A percentile compares a stretch with the other conserved stretches of the same genome.
Conservation (phyloP, 176 grass and related monocot species). For the Cymbopogon citratus region DNA sequence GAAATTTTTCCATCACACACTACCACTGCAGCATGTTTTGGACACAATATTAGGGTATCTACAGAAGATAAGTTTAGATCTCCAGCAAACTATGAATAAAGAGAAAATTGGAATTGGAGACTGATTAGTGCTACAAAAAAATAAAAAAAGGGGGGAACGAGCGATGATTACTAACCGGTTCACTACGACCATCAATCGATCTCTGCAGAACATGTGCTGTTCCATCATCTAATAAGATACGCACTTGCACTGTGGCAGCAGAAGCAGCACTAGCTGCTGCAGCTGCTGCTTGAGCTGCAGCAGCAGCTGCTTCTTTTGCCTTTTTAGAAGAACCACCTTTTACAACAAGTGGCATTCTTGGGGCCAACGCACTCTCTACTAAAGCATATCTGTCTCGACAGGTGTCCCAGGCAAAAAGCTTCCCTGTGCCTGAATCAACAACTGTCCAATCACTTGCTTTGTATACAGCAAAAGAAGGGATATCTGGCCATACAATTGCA, state of each 20-base stretch:
- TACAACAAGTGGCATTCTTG: slow-evolving; percentile 72
- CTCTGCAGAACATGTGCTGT: slow-evolving; percentile 83
- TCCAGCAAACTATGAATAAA: slow-evolving; percentile 10
- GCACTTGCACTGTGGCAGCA: slow-evolving; percentile 87
- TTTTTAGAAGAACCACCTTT: slow-evolving; percentile 98
- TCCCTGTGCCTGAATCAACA: slow-evolving; percentile 92
- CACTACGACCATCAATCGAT: slow-evolving; percentile 88
- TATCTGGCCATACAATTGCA: slow-evolving; percentile 89
- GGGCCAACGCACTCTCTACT: slow-evolving; percentile 76
- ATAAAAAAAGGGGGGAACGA: not conserved
- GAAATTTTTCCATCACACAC: not conserved
- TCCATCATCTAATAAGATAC: slow-evolving; percentile 97
- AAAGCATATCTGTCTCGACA: slow-evolving; percentile 96
- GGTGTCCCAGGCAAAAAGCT: slow-evolving; percentile 92
- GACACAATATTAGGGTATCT: slow-evolving; percentile 5
- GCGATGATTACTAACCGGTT: slow-evolving; percentile 60
- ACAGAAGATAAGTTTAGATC: slow-evolving; percentile 9
- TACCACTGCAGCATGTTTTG: not conserved
- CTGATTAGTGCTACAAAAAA: not conserved
- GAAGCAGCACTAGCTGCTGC: slow-evolving; percentile 88
- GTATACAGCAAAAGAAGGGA: slow-evolving; percentile 89
- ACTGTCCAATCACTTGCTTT: slow-evolving; percentile 94
- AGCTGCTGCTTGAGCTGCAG: slow-evolving; percentile 84
- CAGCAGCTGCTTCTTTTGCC: slow-evolving; percentile 91
- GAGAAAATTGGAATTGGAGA: not conserved